phyloP scores from a whole-genome alignment of 169 alveolate species.

The Cryptosporidium sp. region DNA sequence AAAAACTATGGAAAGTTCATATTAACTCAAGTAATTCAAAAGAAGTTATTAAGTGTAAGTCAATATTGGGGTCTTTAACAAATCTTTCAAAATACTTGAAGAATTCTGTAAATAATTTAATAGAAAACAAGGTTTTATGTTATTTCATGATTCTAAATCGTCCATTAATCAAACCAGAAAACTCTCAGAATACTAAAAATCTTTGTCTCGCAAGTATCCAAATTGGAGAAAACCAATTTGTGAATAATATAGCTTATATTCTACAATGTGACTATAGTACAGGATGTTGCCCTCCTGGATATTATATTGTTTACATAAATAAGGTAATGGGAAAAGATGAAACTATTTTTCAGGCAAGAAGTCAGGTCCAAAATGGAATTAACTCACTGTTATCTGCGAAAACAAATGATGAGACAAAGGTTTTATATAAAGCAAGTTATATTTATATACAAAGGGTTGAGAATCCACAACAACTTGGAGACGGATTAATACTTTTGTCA shows the following conservation, averaged over 20 bases:
- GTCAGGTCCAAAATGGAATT: not conserved
- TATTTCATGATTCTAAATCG: not conserved
- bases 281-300: slow-evolving; percentile 51
- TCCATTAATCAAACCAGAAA: slow-evolving; percentile 11
- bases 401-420: not conserved
- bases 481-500: slow-evolving; percentile 12
- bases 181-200: not conserved
- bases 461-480: not conserved
- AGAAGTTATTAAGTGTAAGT: slow-evolving; percentile 4
- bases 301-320: slow-evolving; percentile 34
- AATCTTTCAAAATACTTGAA: not conserved
- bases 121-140: slow-evolving; percentile 19
- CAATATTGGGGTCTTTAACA: slow-evolving; percentile 3
- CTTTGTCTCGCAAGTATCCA: not conserved
- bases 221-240: not conserved
- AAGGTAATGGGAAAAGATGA: slow-evolving; percentile 21
- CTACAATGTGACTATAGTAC: slow-evolving; percentile 42
- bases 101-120: not conserved
- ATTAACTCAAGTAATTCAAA: not conserved
- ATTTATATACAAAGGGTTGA: slow-evolving; percentile 21
- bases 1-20: not conserved
- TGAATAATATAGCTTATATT: not conserved
- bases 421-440: slow-evolving; percentile 39
- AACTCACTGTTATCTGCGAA: not conserved
- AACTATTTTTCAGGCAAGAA: not conserved